A percentile compares a stretch with the other conserved stretches of the same genome.
These are phyloP conservation scores for Nakazawaea ishiwadae DNA, from an alignment of 805 yeast species.

Conservation along the genomic window DNA sequence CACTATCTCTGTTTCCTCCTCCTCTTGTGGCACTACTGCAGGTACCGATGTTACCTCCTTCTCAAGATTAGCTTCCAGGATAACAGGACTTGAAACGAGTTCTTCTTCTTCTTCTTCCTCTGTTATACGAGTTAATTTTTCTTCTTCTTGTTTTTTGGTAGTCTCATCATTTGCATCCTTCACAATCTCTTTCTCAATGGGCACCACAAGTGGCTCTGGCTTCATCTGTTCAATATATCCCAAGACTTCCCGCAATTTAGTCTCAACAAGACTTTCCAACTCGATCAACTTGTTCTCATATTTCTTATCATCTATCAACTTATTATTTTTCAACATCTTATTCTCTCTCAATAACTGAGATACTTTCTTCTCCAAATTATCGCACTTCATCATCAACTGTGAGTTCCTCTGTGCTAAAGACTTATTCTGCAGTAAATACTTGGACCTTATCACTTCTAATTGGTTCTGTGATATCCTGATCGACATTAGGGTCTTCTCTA, in stretches of 20 bases:
- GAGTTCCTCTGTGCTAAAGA: constrained; percentile 59
- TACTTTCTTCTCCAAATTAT: constrained; percentile 48
- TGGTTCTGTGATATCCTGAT: constrained; percentile 12
- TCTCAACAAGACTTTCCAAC: constrained; percentile 14
- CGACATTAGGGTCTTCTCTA: background rate
- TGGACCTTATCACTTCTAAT: constrained; percentile 14
- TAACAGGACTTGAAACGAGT: no score
- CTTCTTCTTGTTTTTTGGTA: constrained; percentile 19
- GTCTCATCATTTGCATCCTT: constrained; percentile 16
- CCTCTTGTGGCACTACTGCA: no score
- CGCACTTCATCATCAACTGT: constrained; percentile 42
- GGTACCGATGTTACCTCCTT: background rate
- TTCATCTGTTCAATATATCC: constrained; percentile 14
- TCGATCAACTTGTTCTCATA: constrained; percentile 8
- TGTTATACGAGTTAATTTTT: constrained; percentile 23
- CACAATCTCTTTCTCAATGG: no score
- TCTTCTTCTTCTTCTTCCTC: constrained; percentile 37
- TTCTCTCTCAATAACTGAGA: constrained; percentile 48
- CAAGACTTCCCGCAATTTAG: constrained; percentile 14
- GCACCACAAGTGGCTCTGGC: constrained; percentile 13
- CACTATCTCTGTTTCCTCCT: background rate
- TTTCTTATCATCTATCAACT: constrained; percentile 15
- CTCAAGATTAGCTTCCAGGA: no score
- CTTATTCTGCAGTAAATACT: constrained; percentile 43
- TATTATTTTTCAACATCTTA: constrained; percentile 32